Evolutionary conservation across 164 flowering plant genomes (phyloP).

Genomic region (Buxus sempervirens): DNA sequence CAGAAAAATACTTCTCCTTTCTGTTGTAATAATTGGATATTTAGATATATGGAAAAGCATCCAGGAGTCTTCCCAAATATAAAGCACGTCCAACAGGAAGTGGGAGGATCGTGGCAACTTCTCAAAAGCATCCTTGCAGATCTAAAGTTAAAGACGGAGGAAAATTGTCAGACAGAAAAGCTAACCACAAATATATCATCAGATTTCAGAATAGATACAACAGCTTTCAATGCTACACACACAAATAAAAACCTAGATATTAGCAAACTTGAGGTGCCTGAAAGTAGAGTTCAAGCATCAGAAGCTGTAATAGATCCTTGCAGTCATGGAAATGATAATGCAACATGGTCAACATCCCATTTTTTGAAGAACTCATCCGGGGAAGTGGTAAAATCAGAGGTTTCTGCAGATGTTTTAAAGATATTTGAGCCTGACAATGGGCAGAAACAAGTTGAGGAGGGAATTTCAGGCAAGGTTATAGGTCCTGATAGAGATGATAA

Average conservation of each 20-base stretch:
- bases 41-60: slow-evolving; percentile 17
- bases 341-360: slow-evolving; percentile 10
- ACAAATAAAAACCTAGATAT: slow-evolving; percentile 1
- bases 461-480: not conserved
- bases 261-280: not conserved
- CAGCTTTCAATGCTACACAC: slow-evolving; percentile 3
- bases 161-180: slow-evolving; percentile 5
- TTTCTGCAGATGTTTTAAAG: not conserved
- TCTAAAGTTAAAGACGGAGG: slow-evolving; percentile 19
- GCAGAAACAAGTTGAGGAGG: not conserved
- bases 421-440: slow-evolving; percentile 5
- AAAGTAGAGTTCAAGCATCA: slow-evolving; percentile 8
- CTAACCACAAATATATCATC: slow-evolving; percentile 5
- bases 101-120: slow-evolving; percentile 21
- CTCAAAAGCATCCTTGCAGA: slow-evolving; percentile 18
- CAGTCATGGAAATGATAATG: not conserved
- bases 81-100: slow-evolving; percentile 12
- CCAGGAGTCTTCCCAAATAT: slow-evolving; percentile 18
- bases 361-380: slow-evolving; percentile 4
- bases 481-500: not conserved
- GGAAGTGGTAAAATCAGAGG: not conserved
- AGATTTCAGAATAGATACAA: slow-evolving; percentile 2
- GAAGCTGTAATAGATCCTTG: slow-evolving; percentile 13
- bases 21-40: slow-evolving; percentile 5
- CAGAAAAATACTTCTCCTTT: not conserved